Conservation (phyloP, 2,329 filamentous ascomycete species). For the Tolypocladium endophyticum region DNA sequence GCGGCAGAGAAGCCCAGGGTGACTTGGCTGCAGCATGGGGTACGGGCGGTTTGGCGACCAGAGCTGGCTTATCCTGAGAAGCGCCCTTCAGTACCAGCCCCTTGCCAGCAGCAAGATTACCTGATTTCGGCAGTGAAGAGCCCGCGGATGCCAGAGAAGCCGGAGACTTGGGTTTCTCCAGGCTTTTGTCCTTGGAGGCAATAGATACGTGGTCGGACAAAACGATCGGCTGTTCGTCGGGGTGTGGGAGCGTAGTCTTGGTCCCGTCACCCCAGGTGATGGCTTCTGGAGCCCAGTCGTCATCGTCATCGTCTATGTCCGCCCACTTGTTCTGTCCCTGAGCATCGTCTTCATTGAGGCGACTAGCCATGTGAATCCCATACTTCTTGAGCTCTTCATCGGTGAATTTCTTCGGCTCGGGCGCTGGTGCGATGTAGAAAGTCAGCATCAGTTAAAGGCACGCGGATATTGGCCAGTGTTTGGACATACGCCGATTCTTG, state of each 20-base stretch:
- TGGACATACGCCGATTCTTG: slow-evolving; percentile 68
- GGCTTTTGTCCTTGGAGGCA: slow-evolving; percentile 9
- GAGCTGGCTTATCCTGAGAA: slow-evolving; percentile 56
- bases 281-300: slow-evolving; percentile 76
- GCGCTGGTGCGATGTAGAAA: slow-evolving; percentile 39
- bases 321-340: slow-evolving; percentile 78
- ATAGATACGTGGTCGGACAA: slow-evolving; percentile 14
- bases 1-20: slow-evolving; percentile 81
- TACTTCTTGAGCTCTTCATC: slow-evolving; percentile 82
- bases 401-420: slow-evolving; percentile 71
- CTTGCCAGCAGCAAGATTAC: slow-evolving; percentile 41
- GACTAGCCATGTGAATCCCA: slow-evolving; percentile 74
- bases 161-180: slow-evolving; percentile 36
- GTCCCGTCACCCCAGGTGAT: slow-evolving; percentile 86
- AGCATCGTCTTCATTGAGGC: slow-evolving; percentile 63
- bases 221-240: slow-evolving; percentile 36
- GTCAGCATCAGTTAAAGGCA: slow-evolving; percentile 4
- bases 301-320: slow-evolving; percentile 81
- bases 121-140: slow-evolving; percentile 32
- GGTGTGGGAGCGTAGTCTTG: slow-evolving; percentile 62
- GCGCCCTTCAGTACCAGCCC: slow-evolving; percentile 55
- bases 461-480: not conserved
- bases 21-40: slow-evolving; percentile 69
- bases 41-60: slow-evolving; percentile 61
- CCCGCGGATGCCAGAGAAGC: slow-evolving; percentile 22